These are phyloP conservation scores for Saturnispora quitensis DNA, from an alignment of 805 yeast genomes.

Conservation along the genomic window DNA sequence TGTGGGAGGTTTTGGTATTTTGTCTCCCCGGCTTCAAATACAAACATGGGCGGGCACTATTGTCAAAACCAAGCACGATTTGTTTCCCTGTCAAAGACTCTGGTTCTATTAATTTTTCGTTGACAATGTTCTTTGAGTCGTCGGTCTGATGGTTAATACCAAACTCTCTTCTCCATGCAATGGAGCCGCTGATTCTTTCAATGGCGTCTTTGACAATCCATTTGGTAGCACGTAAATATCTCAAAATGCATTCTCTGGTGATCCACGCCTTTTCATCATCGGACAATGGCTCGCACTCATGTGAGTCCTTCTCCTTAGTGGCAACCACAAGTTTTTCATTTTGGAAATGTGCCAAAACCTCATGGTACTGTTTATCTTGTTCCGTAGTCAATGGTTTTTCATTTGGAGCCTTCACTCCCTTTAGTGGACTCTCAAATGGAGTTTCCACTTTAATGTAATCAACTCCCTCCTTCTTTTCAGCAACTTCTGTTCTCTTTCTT, in stretches of 20 bases:
- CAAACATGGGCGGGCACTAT: conserved; percentile 82
- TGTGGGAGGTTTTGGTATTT: conserved; percentile 79
- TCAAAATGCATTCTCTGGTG: conserved; percentile 79
- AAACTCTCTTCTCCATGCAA: conserved; percentile 92
- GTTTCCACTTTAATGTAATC: conserved; percentile 18
- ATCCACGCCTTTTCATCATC: conserved; percentile 80
- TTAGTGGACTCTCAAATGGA: conserved; percentile 54
- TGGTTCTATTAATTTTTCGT: conserved; percentile 42
- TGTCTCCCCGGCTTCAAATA: conserved; percentile 93
- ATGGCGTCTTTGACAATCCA: conserved; percentile 72
- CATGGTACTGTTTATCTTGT: conserved; percentile 51
- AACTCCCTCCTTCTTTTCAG: conserved; percentile 8
- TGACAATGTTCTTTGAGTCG: conserved; percentile 39
- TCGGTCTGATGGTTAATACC: conserved; percentile 49
- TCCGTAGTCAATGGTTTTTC: conserved; percentile 37
- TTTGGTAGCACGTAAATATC: conserved; percentile 90
- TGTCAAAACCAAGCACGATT: conserved; percentile 84
- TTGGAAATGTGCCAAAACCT: conserved; percentile 56
- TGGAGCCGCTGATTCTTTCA: conserved; percentile 61
- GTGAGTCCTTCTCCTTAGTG: conserved; percentile 34
- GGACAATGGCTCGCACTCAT: conserved; percentile 30
- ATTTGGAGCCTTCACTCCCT: conserved; percentile 41
- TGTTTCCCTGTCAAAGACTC: conserved; percentile 93
- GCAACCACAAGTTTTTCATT: conserved; percentile 43
- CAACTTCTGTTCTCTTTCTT: conserved; percentile 18